Evolutionary conservation across 2,329 filamentous ascomycete species (phyloP).

Genomic region (Westerdykella ornata): DNA sequence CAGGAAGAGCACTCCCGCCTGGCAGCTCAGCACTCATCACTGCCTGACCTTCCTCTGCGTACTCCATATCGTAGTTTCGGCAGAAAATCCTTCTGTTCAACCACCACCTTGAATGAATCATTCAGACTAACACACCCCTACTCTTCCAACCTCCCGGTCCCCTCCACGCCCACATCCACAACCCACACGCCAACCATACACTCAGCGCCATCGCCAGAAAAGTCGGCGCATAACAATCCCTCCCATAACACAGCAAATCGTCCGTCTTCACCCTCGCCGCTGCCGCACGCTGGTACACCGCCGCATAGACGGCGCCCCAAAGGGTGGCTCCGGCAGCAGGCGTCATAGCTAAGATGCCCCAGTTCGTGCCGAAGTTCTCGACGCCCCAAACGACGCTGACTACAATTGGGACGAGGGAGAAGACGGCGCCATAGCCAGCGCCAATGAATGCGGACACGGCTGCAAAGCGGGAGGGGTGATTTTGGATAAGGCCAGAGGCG

Average conservation of each 20-base stretch:
- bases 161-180: slow-evolving; percentile 74
- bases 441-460: slow-evolving; percentile 78
- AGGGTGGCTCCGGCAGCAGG: slow-evolving; percentile 81
- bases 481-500: slow-evolving; percentile 67
- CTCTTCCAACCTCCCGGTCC: slow-evolving; percentile 67
- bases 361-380: slow-evolving; percentile 97
- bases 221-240: slow-evolving; percentile 68
- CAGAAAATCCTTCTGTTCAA: not conserved
- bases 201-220: slow-evolving; percentile 83
- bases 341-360: slow-evolving; percentile 88
- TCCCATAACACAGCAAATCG: slow-evolving; percentile 69
- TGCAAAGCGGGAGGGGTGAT: slow-evolving; percentile 74
- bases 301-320: slow-evolving; percentile 86
- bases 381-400: slow-evolving; percentile 98
- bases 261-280: slow-evolving; percentile 21
- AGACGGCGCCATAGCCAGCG: slow-evolving; percentile 86
- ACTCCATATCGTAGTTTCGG: too few species aligned
- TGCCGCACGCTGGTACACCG: slow-evolving; percentile 66
- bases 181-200: slow-evolving; percentile 66
- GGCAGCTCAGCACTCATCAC: too few species aligned
- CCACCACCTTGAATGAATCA: not conserved
- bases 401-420: slow-evolving; percentile 83
- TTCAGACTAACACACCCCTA: slow-evolving; percentile 68
- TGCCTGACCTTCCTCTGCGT: too few species aligned
- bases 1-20: too few species aligned